phyloP scores from a whole-genome alignment of 116 monocot species.

The Phalaenopsis hybrid region DNA sequence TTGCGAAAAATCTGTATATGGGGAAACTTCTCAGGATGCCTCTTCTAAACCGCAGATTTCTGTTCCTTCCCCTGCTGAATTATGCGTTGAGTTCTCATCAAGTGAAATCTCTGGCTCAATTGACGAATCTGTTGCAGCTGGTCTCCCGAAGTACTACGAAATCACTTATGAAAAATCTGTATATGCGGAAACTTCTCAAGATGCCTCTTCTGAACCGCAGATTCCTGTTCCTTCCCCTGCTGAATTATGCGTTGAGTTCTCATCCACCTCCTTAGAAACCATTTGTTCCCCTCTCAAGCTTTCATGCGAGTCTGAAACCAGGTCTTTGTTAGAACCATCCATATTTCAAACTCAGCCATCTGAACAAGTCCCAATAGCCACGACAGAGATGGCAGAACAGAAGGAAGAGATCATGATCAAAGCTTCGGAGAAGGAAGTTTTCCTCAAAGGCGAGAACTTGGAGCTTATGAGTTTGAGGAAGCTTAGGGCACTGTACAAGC shows the following conservation, averaged over 20 bases:
- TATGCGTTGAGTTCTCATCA: no score
- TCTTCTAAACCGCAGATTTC: neutral
- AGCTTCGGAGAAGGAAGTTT: neutral
- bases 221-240: neutral
- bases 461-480: conserved; percentile 18
- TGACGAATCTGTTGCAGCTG: neutral
- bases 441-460: neutral
- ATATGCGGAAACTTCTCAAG: neutral
- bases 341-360: neutral
- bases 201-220: neutral
- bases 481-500: conserved; percentile 20
- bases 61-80: neutral
- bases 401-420: neutral
- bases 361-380: neutral
- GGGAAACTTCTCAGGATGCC: neutral
- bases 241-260: no score
- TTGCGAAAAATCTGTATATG: neutral
- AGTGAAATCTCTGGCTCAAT: no score
- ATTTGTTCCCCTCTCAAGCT: neutral
- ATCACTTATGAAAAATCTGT: neutral
- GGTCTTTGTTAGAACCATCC: neutral
- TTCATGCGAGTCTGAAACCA: no score
- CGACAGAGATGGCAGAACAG: neutral
- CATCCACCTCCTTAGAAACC: neutral
- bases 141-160: neutral